phyloP scores from a whole-genome alignment of 495 filamentous ascomycete species.

The Penicillium lividum region DNA sequence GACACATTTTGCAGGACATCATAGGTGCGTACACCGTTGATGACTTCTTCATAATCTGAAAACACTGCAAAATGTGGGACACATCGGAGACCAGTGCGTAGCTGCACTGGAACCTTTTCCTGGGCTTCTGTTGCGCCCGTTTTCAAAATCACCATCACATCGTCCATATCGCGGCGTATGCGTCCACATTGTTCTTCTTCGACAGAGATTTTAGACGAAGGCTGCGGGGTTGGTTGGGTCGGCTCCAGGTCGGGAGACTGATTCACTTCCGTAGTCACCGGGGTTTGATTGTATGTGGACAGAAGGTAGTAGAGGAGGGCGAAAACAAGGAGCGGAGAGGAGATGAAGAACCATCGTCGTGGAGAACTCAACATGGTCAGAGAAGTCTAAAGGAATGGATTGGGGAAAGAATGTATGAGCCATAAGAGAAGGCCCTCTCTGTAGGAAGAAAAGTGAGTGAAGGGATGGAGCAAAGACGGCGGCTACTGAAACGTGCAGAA shows the following conservation, averaged over 20 bases:
- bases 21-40: conserved; percentile 38
- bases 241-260: conserved; percentile 15
- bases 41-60: conserved; percentile 48
- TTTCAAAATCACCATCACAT: conserved; percentile 45
- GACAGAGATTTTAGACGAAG: background rate
- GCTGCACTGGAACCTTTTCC: conserved; percentile 41
- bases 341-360: conserved; percentile 33
- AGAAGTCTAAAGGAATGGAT: conserved; percentile 4
- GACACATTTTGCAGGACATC: conserved; percentile 45
- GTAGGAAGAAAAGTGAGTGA: conserved; percentile 2
- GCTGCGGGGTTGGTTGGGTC: background rate
- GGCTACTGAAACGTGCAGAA: conserved; percentile 17
- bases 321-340: conserved; percentile 28
- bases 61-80: conserved; percentile 46
- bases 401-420: conserved; percentile 17
- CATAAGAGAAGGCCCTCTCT: conserved; percentile 4
- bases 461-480: conserved; percentile 7
- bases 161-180: conserved; percentile 28
- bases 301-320: conserved; percentile 22
- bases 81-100: conserved; percentile 42
- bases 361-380: conserved; percentile 29
- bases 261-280: conserved; percentile 4
- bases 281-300: conserved; percentile 10
- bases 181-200: conserved; percentile 23
- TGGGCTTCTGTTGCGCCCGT: conserved; percentile 44